A percentile compares a stretch with the other conserved stretches of the same genome.
Evolutionary conservation across 495 filamentous ascomycete species (phyloP).

Genomic region (Polyplosphaeria fusca): DNA sequence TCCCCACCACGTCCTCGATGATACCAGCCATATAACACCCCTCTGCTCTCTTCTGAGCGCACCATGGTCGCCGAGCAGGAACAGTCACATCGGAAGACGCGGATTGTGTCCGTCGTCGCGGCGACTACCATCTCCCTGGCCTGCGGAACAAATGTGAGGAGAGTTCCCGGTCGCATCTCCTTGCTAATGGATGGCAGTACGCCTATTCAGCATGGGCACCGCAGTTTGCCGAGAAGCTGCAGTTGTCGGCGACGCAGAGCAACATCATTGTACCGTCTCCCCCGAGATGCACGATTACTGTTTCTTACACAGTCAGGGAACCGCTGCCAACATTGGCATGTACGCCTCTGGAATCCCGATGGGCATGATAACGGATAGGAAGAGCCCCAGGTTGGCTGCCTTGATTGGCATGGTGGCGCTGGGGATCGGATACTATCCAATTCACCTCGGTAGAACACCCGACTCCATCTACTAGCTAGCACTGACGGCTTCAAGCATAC

Average conservation of each 20-base stretch:
- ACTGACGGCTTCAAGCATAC: slow-evolving; percentile 45
- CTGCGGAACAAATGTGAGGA: slow-evolving; percentile 84
- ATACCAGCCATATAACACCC: slow-evolving; percentile 1
- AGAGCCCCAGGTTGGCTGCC: slow-evolving; percentile 74
- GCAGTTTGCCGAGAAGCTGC: slow-evolving; percentile 81
- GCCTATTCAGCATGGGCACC: slow-evolving; percentile 98
- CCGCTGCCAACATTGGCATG: slow-evolving; percentile 93
- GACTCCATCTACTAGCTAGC: slow-evolving; percentile 1
- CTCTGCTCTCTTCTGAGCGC: slow-evolving; percentile 1
- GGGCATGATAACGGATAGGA: slow-evolving; percentile 80
- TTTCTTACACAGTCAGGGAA: slow-evolving; percentile 51
- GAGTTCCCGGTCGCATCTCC: not conserved
- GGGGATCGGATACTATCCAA: slow-evolving; percentile 74
- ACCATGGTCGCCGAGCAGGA: slow-evolving; percentile 9
- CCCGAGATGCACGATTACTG: slow-evolving; percentile 7
- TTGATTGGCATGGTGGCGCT: slow-evolving; percentile 69
- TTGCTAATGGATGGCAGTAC: slow-evolving; percentile 58
- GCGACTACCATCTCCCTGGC: slow-evolving; percentile 82
- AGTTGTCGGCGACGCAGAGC: slow-evolving; percentile 82
- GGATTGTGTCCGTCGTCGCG: slow-evolving; percentile 76
- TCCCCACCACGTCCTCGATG: slow-evolving; percentile 14
- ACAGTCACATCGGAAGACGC: slow-evolving; percentile 49
- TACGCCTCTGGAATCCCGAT: slow-evolving; percentile 86
- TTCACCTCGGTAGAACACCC: slow-evolving; percentile 56
- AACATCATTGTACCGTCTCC: slow-evolving; percentile 72